Percentiles rank a stretch among this genome's conserved stretches.
phyloP scores from a whole-genome alignment of 225 moss, liverwort and hornwort genomes.

The Takakia lepidozioides region DNA sequence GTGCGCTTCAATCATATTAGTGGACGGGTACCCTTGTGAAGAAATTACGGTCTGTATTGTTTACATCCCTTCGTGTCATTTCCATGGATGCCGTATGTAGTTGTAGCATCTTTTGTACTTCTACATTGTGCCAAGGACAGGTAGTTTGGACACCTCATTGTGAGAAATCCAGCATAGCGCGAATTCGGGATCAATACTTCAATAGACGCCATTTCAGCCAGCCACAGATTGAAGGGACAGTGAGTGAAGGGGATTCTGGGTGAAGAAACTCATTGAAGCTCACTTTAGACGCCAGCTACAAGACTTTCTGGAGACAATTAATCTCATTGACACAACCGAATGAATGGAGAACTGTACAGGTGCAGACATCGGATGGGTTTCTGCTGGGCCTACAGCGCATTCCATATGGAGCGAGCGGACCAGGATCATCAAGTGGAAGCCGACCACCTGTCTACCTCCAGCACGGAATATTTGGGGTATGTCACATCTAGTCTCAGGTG shows the following conservation, averaged over 20 bases:
- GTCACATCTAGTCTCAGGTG: not conserved
- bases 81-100: not conserved
- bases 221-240: no score
- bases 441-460: constrained; percentile 1
- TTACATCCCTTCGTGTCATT: not conserved
- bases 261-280: no score
- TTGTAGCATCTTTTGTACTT: no score
- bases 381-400: constrained; percentile 6
- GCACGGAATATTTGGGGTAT: constrained; percentile 2
- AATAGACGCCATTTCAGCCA: no score
- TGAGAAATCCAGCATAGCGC: no score
- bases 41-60: not conserved
- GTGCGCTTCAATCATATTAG: constrained; percentile 2
- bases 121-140: no score
- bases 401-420: not conserved
- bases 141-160: no score
- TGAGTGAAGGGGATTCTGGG: no score
- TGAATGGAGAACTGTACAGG: not conserved
- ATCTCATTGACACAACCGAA: not conserved
- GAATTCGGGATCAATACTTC: no score
- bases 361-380: constrained; percentile 5
- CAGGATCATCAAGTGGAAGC: not conserved
- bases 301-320: no score
- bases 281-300: no score
- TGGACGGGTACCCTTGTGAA: constrained; percentile 1